Evolutionary conservation across 306 rosid genomes (phyloP).

Genomic region (Vigna reflexopilosa): DNA sequence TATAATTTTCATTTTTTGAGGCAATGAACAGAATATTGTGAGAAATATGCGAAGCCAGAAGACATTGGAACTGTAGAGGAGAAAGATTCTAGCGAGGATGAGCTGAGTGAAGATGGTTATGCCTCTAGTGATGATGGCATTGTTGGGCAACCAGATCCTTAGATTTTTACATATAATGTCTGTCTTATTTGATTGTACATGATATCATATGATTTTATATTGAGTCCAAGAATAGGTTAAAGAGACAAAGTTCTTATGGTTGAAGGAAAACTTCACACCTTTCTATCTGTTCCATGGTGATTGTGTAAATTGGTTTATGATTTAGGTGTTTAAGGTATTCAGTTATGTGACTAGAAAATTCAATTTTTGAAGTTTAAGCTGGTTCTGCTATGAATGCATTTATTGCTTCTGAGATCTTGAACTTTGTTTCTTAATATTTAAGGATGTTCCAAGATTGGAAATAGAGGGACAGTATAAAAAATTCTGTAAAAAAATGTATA

Average conservation of each 20-base stretch:
- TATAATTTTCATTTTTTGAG: constrained; percentile 20
- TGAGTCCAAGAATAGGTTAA: constrained; percentile 46
- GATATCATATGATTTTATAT: constrained; percentile 48
- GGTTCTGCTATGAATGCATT: constrained; percentile 31
- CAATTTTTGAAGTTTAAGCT: constrained; percentile 17
- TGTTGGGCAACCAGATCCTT: constrained; percentile 80
- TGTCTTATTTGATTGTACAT: constrained; percentile 54
- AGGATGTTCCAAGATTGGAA: no score
- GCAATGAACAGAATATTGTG: constrained; percentile 69
- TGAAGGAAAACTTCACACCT: constrained; percentile 47
- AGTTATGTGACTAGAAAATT: constrained; percentile 26
- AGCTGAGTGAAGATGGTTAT: constrained; percentile 79
- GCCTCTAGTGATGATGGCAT: constrained; percentile 69
- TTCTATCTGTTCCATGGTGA: constrained; percentile 48
- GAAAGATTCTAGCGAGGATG: constrained; percentile 75
- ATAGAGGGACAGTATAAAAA: no score
- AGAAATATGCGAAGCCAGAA: constrained; percentile 84
- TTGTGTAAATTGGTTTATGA: constrained; percentile 57
- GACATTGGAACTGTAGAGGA: constrained; percentile 64
- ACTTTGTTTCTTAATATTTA: no score
- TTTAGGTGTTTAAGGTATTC: constrained; percentile 49
- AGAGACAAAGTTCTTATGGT: constrained; percentile 48
- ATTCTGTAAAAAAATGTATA: no score
- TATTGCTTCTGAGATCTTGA: background rate
- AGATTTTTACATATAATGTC: constrained; percentile 43